phyloP scores from a whole-genome alignment of 2,329 filamentous ascomycete genomes.

The Pseudogymnoascus sp. region DNA sequence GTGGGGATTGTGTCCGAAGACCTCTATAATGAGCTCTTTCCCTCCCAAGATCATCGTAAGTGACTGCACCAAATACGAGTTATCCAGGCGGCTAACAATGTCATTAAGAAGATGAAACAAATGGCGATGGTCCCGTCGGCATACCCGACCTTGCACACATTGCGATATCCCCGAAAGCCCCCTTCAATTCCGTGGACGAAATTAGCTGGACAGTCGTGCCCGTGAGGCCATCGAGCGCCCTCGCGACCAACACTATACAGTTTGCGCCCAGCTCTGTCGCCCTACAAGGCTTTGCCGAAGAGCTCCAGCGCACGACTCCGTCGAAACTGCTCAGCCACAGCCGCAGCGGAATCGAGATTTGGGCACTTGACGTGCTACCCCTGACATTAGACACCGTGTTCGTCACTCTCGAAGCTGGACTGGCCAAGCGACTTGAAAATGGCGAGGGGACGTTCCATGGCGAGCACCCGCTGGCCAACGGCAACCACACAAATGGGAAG shows the following conservation, averaged over 20 bases:
- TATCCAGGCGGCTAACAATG: constrained; percentile 18
- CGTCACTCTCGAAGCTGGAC: constrained; percentile 74
- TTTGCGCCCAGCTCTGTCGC: constrained; percentile 65
- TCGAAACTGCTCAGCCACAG: constrained; percentile 66
- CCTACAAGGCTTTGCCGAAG: constrained; percentile 71
- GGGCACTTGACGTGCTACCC: constrained; percentile 72
- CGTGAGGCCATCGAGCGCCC: constrained; percentile 52
- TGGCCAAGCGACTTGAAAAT: constrained; percentile 71
- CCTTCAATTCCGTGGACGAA: constrained; percentile 47
- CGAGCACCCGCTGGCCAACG: constrained; percentile 43
- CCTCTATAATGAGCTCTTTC: constrained; percentile 74
- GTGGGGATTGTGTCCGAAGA: constrained; percentile 81
- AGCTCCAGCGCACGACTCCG: constrained; percentile 64
- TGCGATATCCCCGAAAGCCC: constrained; percentile 67
- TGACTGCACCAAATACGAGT: constrained; percentile 21
- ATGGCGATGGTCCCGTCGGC: constrained; percentile 20
- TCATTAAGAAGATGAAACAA: constrained; percentile 17
- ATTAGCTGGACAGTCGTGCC: constrained; percentile 81
- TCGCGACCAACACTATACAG: constrained; percentile 71
- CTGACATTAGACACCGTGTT: constrained; percentile 77
- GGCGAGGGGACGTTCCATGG: constrained; percentile 76
- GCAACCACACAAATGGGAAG: constrained; percentile 29
- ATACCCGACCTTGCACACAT: constrained; percentile 48
- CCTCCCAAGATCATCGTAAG: constrained; percentile 48
- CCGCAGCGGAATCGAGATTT: constrained; percentile 73